Evolutionary conservation across 1,139 yeast genomes (phyloP).

Genomic region (Lodderomyces beijingensis): DNA sequence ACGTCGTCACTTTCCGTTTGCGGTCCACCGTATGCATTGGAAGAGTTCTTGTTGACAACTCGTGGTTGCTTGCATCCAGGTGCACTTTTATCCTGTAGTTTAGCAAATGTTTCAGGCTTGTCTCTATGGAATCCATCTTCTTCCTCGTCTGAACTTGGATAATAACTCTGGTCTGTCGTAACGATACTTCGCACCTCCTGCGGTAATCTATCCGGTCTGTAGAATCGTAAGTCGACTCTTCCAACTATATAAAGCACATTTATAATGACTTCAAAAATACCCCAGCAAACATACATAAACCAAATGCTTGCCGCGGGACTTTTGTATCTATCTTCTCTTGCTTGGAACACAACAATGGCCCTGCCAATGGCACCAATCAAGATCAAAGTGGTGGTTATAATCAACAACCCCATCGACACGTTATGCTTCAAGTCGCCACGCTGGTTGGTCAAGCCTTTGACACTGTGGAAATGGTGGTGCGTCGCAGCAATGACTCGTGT

Average conservation of each 20-base stretch:
- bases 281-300: constrained; percentile 62
- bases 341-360: constrained; percentile 50
- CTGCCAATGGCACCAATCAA: constrained; percentile 56
- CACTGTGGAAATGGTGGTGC: constrained; percentile 38
- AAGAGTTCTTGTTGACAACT: constrained; percentile 2
- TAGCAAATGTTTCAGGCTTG: constrained; percentile 12
- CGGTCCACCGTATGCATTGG: constrained; percentile 1
- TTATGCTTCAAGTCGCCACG: constrained; percentile 48
- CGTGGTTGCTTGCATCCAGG: too few species aligned
- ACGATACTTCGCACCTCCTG: constrained; percentile 34
- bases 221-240: constrained; percentile 75
- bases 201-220: constrained; percentile 55
- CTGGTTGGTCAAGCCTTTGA: constrained; percentile 38
- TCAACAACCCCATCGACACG: constrained; percentile 42
- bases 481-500: constrained; percentile 45
- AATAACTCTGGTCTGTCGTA: constrained; percentile 34
- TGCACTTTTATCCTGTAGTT: constrained; percentile 7
- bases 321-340: constrained; percentile 18
- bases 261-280: constrained; percentile 53
- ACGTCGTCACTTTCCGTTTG: constrained; percentile 3
- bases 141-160: constrained; percentile 7
- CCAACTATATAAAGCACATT: constrained; percentile 52
- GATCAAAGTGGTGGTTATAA: constrained; percentile 49
- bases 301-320: constrained; percentile 33
- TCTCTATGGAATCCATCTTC: constrained; percentile 14